Conservation (phyloP, 2,329 filamentous ascomycete species). For the Dendryphion nanum region DNA sequence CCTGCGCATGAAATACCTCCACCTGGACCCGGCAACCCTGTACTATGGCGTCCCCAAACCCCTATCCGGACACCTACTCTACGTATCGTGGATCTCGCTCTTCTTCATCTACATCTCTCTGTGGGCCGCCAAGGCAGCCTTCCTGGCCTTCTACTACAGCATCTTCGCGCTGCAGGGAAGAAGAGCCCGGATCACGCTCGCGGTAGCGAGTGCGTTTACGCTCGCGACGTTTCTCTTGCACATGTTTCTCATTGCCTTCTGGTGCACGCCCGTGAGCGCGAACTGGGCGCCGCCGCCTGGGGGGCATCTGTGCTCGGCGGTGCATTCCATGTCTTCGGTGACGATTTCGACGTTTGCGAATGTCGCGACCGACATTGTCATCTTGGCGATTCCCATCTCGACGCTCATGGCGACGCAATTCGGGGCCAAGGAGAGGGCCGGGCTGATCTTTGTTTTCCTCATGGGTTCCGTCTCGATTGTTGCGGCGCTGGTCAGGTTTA, state of each 20-base stretch:
- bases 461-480: constrained; percentile 27
- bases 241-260: constrained; percentile 29
- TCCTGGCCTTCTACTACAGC: constrained; percentile 31
- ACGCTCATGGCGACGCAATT: constrained; percentile 18
- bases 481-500: constrained; percentile 26
- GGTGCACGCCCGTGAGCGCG: constrained; percentile 20
- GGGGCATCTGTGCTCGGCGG: constrained; percentile 20
- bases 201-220: constrained; percentile 19
- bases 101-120: constrained; percentile 33
- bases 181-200: constrained; percentile 14
- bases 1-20: constrained; percentile 23
- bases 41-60: constrained; percentile 24
- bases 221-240: constrained; percentile 25
- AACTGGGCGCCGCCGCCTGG: constrained; percentile 22
- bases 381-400: constrained; percentile 25
- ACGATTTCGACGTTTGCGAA: constrained; percentile 29
- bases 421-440: constrained; percentile 16
- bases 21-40: constrained; percentile 8
- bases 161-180: constrained; percentile 24
- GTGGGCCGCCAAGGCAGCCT: constrained; percentile 27
- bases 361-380: constrained; percentile 25
- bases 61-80: constrained; percentile 25
- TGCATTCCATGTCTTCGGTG: constrained; percentile 23
- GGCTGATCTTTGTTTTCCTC: constrained; percentile 25
- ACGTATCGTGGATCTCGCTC: constrained; percentile 30